Percentiles rank a stretch among this genome's conserved stretches.
Conservation (phyloP, 805 yeast genomes). For the Hanseniaspora lindneri region DNA sequence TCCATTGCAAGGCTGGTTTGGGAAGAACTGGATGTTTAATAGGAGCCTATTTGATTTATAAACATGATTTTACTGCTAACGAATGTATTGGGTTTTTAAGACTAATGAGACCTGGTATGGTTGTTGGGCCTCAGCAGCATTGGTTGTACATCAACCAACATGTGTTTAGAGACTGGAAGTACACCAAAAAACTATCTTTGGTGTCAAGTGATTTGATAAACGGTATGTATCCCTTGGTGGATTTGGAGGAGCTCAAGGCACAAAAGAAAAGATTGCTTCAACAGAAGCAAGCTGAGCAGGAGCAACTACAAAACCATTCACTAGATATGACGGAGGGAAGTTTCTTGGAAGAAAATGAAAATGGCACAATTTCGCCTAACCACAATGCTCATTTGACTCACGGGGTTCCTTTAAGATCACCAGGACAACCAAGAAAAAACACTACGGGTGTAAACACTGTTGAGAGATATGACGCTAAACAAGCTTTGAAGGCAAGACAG, state of each 20-base stretch:
- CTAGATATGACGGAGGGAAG: slow-evolving; percentile 29
- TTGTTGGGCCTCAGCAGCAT: slow-evolving; percentile 99
- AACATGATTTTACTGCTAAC: slow-evolving; percentile 92
- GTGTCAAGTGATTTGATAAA: slow-evolving; percentile 55
- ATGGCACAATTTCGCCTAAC: slow-evolving; percentile 22
- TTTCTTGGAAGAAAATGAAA: slow-evolving; percentile 26
- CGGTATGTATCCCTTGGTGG: slow-evolving; percentile 50
- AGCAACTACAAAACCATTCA: slow-evolving; percentile 19
- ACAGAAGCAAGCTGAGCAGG: slow-evolving; percentile 26
- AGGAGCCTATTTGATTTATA: slow-evolving; percentile 92
- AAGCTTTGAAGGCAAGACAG: slow-evolving; percentile 12
- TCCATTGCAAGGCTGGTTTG: slow-evolving; percentile 97
- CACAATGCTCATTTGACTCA: slow-evolving; percentile 37
- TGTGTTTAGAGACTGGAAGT: slow-evolving; percentile 93
- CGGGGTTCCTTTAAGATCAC: slow-evolving; percentile 84
- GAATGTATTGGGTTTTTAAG: slow-evolving; percentile 96
- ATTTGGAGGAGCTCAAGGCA: slow-evolving; percentile 49
- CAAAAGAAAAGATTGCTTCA: slow-evolving; percentile 34
- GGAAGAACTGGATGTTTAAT: slow-evolving; percentile 97
- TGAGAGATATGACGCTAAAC: slow-evolving; percentile 21
- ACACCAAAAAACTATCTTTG: slow-evolving; percentile 70
- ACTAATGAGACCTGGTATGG: slow-evolving; percentile 97
- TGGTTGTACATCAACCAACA: slow-evolving; percentile 95
- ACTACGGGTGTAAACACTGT: slow-evolving; percentile 27
- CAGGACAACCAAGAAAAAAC: slow-evolving; percentile 89